These are phyloP conservation scores for Trypanosoma melophagium DNA, from an alignment of 208 protist species.

Conservation along the genomic window DNA sequence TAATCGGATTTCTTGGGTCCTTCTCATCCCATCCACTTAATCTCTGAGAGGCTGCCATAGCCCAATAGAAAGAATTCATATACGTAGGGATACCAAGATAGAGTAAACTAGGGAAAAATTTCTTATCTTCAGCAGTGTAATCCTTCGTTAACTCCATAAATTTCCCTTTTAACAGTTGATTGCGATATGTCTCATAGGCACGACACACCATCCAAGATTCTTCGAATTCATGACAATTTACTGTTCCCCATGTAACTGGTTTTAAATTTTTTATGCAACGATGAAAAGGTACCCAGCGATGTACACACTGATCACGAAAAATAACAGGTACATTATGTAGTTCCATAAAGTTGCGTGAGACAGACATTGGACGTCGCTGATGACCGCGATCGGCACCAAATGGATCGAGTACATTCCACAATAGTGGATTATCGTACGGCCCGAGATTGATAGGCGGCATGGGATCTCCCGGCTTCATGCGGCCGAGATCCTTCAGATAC, in stretches of 20 bases:
- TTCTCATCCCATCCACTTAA: constrained; percentile 90
- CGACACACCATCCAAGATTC: constrained; percentile 88
- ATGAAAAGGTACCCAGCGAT: constrained; percentile 82
- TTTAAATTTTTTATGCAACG: constrained; percentile 85
- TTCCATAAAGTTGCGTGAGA: constrained; percentile 89
- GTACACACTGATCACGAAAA: constrained; percentile 89
- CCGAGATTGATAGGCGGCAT: constrained; percentile 85
- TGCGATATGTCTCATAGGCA: constrained; percentile 83
- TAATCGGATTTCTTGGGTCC: constrained; percentile 84
- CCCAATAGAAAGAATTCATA: constrained; percentile 85
- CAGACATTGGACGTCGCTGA: constrained; percentile 86
- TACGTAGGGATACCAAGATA: constrained; percentile 82
- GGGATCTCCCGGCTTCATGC: constrained; percentile 51
- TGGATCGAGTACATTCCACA: constrained; percentile 91
- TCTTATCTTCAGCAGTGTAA: constrained; percentile 89
- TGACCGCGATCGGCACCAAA: constrained; percentile 89
- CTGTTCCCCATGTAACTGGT: constrained; percentile 83
- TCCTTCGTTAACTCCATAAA: constrained; percentile 91
- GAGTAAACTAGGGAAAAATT: constrained; percentile 87
- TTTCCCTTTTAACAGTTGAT: constrained; percentile 87
- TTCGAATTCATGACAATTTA: constrained; percentile 90
- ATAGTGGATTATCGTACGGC: constrained; percentile 88
- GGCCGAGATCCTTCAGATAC: constrained; percentile 76
- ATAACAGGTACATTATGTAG: constrained; percentile 83
- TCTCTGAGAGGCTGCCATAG: constrained; percentile 75